Evolutionary conservation across 352 stramenopile species (phyloP), one percentile per base, ranked within the genome.

Genomic region (Globisporangium polare): DNA sequence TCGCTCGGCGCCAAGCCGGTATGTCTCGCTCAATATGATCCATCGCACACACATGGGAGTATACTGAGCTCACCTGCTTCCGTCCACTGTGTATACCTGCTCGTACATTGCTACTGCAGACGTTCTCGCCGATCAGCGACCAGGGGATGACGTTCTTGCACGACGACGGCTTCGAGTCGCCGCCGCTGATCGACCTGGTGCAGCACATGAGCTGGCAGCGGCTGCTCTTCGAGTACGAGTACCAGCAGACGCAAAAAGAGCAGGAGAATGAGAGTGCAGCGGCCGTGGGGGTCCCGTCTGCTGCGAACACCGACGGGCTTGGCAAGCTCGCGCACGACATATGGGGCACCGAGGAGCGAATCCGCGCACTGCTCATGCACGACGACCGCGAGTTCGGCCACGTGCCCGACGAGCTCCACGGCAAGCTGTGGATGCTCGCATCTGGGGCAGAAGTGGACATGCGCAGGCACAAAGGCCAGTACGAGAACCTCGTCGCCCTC

Each of bases 261-360:
- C 62, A 78, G 6, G 62, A 62, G 42, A 68, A 80, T 39, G 54
- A 60, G 24, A 63, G 83, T 41, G 60, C 60, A 0, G 71, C 60
- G 10, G 29, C 29, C 5, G 29, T 7, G 29, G 69, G 60, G 0
- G 66, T 81, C 49, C 69, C 66, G 8, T 71, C 68, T 2, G 58
- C 63, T 12, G 43, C 43, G 8, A 2, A 5, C n/a, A 71, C 64
- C 3, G 77, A 90, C 27, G 84, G 82, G 3, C 51, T 91, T 24
- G 84, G 81, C 0, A 77, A 84, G 31, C 71, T 93, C 0, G 80
- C 83, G 5, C 78, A 94, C 43, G 78, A 87, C 15, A 85, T 93
- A 62, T 95, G 84, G 84, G 67, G 74, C 12, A 92, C 82, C 0
- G 86, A 95, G 71, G 86, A 95, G 62, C 79, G 75, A 18, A 88